Evolutionary conservation across 176 grass and related monocot genomes (phyloP).

Genomic region (Carex littledalei): DNA sequence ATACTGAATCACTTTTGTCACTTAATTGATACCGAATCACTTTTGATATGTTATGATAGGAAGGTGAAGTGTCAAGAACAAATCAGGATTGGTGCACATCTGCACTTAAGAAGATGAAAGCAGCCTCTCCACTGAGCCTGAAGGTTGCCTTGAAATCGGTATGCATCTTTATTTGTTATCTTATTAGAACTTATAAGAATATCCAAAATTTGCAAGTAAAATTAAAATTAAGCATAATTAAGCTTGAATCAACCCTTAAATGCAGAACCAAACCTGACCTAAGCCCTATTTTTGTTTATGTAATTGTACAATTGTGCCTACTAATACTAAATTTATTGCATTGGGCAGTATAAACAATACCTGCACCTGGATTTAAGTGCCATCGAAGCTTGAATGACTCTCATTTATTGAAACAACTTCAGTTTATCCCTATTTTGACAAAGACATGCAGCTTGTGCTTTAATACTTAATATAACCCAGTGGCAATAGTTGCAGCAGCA

Average conservation of each 20-base stretch:
- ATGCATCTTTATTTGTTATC: constrained; percentile 30
- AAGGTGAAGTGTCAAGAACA: constrained; percentile 78
- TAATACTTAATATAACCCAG: constrained; percentile 18
- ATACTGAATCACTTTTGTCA: background rate
- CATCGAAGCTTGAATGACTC: background rate
- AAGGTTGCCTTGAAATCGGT: constrained; percentile 90
- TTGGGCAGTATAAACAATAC: background rate
- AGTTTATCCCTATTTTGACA: constrained; percentile 5
- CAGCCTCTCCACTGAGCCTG: constrained; percentile 81
- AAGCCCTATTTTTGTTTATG: background rate
- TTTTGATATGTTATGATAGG: constrained; percentile 32
- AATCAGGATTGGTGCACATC: constrained; percentile 88
- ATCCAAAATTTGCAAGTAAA: background rate
- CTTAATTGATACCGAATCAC: background rate
- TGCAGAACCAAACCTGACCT: background rate
- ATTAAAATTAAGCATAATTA: background rate
- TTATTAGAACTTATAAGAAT: background rate
- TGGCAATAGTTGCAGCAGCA: background rate
- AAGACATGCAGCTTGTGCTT: background rate
- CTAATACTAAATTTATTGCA: background rate
- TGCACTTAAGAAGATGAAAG: constrained; percentile 87
- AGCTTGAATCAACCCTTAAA: background rate
- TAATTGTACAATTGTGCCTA: background rate
- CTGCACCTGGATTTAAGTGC: background rate
- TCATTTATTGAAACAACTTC: background rate